A percentile compares a stretch with the other conserved stretches of the same genome.
phyloP scores from a whole-genome alignment of 768 basidiomycete species.

The Mycena chlorophos region DNA sequence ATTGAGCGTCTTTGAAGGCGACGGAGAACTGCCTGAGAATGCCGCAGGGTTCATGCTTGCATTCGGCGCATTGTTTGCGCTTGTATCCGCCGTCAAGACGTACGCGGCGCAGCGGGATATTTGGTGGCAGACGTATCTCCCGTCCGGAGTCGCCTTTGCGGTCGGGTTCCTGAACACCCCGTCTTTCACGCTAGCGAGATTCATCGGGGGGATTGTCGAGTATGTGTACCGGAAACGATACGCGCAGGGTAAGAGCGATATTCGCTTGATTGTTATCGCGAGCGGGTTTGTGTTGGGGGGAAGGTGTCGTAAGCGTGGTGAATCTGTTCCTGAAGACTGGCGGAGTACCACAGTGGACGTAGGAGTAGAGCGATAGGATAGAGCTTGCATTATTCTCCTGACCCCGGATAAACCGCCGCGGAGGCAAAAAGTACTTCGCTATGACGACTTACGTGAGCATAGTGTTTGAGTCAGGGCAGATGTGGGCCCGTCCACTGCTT shows the following conservation, averaged over 20 bases:
- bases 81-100: slow-evolving; percentile 67
- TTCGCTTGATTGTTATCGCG: slow-evolving; percentile 81
- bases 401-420: not conserved
- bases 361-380: too few species aligned
- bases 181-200: slow-evolving; percentile 87
- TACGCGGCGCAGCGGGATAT: slow-evolving; percentile 49
- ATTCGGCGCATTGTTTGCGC: slow-evolving; percentile 72
- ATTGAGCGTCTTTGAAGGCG: slow-evolving; percentile 52
- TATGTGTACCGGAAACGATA: slow-evolving; percentile 59
- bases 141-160: slow-evolving; percentile 92
- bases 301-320: slow-evolving; percentile 86
- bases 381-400: not conserved
- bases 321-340: slow-evolving; percentile 71
- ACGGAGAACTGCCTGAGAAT: slow-evolving; percentile 79
- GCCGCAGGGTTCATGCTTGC: slow-evolving; percentile 74
- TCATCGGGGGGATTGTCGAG: slow-evolving; percentile 85
- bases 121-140: slow-evolving; percentile 74
- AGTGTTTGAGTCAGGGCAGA: not conserved
- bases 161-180: slow-evolving; percentile 96
- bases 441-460: slow-evolving; percentile 1
- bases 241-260: slow-evolving; percentile 57
- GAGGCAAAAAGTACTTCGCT: not conserved
- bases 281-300: slow-evolving; percentile 95
- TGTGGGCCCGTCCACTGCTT: not conserved
- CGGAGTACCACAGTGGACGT: slow-evolving; percentile 55